Conservation (phyloP, 2,329 filamentous ascomycete genomes). For the Fusarium brachygibbosum region DNA sequence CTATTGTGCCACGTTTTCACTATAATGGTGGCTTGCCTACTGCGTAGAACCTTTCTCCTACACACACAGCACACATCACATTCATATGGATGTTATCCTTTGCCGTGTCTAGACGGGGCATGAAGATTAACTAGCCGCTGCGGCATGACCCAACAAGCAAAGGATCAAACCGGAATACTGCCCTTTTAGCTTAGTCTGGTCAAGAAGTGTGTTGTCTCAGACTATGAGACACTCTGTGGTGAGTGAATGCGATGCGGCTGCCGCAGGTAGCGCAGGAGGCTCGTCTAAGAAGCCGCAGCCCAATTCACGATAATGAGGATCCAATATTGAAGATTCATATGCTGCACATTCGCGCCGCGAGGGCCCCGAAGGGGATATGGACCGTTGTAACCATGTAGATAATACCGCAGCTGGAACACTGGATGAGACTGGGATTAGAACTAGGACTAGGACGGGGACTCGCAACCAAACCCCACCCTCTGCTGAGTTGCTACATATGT, state of each 20-base stretch:
- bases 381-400: conserved; percentile 3
- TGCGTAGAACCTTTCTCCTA: conserved; percentile 9
- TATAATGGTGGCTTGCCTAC: conserved; percentile 8
- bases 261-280: conserved; percentile 17
- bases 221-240: background rate
- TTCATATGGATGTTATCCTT: no score
- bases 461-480: conserved; percentile 1
- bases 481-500: background rate
- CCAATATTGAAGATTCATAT: conserved; percentile 7
- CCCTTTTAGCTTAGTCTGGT: conserved; percentile 1
- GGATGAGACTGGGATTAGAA: background rate
- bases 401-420: conserved; percentile 8
- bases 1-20: conserved; percentile 11
- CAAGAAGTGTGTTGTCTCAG: background rate
- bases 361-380: background rate
- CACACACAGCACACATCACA: background rate
- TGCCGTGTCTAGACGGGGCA: background rate
- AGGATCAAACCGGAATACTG: conserved; percentile 6
- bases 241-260: conserved; percentile 4
- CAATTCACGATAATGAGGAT: background rate
- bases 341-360: conserved; percentile 2
- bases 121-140: background rate
- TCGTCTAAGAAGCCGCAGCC: background rate
- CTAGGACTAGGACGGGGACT: background rate
- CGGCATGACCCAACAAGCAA: background rate